Conservation (phyloP, 164 flowering plant genomes). For the Kingdonia uniflora region DNA sequence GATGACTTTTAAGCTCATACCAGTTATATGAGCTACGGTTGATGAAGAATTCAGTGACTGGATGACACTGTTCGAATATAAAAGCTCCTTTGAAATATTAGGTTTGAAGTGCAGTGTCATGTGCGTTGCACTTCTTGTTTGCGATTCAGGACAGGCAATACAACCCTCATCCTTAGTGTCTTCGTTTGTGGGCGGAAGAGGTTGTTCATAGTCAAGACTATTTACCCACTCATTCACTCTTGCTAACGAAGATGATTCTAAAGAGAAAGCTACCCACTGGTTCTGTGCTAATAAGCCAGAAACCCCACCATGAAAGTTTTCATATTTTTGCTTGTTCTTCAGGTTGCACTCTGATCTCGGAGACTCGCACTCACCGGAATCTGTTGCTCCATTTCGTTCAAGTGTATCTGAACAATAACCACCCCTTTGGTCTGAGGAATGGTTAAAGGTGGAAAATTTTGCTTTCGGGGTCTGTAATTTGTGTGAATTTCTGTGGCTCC, state of each 20-base stretch:
- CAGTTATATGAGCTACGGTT: constrained; percentile 67
- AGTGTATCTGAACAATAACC: constrained; percentile 82
- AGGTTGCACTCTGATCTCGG: constrained; percentile 29
- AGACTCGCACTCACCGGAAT: constrained; percentile 23
- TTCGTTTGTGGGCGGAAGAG: constrained; percentile 10
- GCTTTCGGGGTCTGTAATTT: constrained; percentile 17
- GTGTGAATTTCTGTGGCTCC: constrained; percentile 84
- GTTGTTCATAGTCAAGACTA: constrained; percentile 33
- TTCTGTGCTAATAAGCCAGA: constrained; percentile 62
- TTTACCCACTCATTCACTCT: constrained; percentile 83
- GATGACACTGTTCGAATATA: constrained; percentile 58
- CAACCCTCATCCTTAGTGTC: constrained; percentile 21
- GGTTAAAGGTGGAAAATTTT: constrained; percentile 3
- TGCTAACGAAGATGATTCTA: constrained; percentile 44
- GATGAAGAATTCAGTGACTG: constrained; percentile 76
- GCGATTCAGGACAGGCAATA: constrained; percentile 26
- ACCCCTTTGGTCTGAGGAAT: constrained; percentile 38
- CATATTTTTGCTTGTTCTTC: constrained; percentile 23
- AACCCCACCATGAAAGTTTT: constrained; percentile 22
- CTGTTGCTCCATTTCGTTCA: constrained; percentile 34
- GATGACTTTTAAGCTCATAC: constrained; percentile 59
- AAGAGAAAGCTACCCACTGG: constrained; percentile 84
- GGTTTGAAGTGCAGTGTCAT: constrained; percentile 6
- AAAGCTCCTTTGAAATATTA: constrained; percentile 41
- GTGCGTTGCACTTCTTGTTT: constrained; percentile 17